These are phyloP conservation scores for Bolboschoenoplectus hybrid DNA, from an alignment of 202 grass and related monocot species.

Conservation along the genomic window DNA sequence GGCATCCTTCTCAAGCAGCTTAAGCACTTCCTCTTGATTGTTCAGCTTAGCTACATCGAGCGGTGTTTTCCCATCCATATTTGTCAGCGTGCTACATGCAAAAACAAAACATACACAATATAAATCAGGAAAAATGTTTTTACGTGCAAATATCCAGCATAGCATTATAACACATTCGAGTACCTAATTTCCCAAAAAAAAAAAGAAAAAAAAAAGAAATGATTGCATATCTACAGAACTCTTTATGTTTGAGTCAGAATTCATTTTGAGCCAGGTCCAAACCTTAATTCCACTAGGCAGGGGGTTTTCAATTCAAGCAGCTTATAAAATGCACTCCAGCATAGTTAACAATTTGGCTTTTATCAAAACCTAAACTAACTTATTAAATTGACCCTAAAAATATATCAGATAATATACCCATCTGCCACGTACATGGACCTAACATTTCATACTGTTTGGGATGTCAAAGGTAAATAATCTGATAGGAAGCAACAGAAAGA, in stretches of 20 bases:
- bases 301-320: not conserved
- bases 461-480: not conserved
- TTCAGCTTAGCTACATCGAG: conserved; percentile 93
- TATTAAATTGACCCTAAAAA: not conserved
- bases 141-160: not conserved
- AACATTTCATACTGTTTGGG: not conserved
- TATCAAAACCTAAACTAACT: not conserved
- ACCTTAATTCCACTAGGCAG: not conserved
- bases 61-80: conserved; percentile 93
- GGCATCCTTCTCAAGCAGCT: conserved; percentile 82
- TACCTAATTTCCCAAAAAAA: not conserved
- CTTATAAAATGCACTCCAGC: not conserved
- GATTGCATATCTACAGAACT: not conserved
- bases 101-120: conserved; percentile 15
- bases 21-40: conserved; percentile 84
- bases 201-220: not conserved
- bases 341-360: not conserved
- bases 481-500: conserved; percentile 14
- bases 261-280: not conserved
- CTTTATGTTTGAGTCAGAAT: not conserved
- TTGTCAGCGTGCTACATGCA: conserved; percentile 66
- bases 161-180: not conserved
- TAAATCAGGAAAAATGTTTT: not conserved
- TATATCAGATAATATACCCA: not conserved
- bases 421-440: not conserved